These are phyloP conservation scores for Zarea fungicola DNA, from an alignment of 2,329 filamentous ascomycete species.

Conservation along the genomic window DNA sequence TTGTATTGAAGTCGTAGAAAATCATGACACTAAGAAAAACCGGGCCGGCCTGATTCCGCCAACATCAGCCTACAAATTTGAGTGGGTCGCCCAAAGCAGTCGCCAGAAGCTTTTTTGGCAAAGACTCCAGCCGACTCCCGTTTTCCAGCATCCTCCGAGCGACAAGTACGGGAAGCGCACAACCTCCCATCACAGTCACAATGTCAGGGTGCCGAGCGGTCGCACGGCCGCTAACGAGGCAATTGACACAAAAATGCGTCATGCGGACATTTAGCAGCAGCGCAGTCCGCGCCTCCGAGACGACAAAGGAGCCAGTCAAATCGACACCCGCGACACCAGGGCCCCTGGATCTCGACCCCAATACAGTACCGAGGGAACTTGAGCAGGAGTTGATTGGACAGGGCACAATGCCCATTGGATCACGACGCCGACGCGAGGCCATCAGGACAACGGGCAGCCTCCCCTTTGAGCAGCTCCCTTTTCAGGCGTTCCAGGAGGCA, in stretches of 20 bases:
- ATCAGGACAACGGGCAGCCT: conserved; percentile 60
- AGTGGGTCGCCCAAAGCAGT: conserved; percentile 22
- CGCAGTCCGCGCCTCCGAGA: conserved; percentile 27
- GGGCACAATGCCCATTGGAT: conserved; percentile 71
- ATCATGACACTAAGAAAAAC: conserved; percentile 21
- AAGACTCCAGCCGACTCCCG: conserved; percentile 10
- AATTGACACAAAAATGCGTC: conserved; percentile 39
- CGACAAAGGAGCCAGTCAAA: conserved; percentile 12
- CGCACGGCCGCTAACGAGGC: conserved; percentile 50
- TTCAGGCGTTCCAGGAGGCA: conserved; percentile 97
- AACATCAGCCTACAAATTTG: conserved; percentile 20
- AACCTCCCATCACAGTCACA: conserved; percentile 28
- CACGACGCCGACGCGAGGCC: conserved; percentile 74
- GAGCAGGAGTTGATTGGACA: conserved; percentile 64
- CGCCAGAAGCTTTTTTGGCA: conserved; percentile 25
- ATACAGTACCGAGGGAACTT: conserved; percentile 54
- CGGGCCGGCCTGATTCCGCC: conserved; percentile 24
- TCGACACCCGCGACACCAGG: conserved; percentile 22
- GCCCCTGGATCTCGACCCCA: conserved; percentile 54
- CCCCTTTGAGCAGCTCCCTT: conserved; percentile 90
- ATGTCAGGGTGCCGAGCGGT: conserved; percentile 57
- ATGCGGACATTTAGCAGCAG: conserved; percentile 32
- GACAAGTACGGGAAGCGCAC: conserved; percentile 1
- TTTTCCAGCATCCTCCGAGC: conserved; percentile 8
- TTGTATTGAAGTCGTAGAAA: conserved; percentile 17